Conservation (phyloP, 148 eudicot genomes). For the Cornus controversa region DNA sequence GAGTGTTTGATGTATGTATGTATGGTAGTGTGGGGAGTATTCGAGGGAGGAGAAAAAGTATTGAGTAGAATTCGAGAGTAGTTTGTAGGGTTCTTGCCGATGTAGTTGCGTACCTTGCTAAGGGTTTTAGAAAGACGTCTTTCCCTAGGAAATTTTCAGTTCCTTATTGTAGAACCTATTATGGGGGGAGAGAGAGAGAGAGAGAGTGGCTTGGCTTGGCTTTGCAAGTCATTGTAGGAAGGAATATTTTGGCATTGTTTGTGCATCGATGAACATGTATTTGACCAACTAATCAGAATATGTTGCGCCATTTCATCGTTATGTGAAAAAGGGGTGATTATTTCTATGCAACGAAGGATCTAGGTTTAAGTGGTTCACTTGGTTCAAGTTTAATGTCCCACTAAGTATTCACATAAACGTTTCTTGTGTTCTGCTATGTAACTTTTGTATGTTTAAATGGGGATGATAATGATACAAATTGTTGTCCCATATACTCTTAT, state of each 20-base stretch:
- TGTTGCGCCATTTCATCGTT: not conserved
- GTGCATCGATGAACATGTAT: not conserved
- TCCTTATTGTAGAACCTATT: too few relatives aligned
- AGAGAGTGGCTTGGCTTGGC: not conserved
- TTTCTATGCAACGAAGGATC: not conserved
- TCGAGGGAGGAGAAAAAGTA: not conserved
- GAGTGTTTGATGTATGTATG: not conserved
- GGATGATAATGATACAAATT: too few relatives aligned
- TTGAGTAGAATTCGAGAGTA: not conserved
- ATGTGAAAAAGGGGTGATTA: not conserved
- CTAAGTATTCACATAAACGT: not conserved
- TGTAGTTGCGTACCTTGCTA: too few relatives aligned
- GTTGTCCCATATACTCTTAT: not conserved
- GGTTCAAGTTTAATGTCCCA: not conserved
- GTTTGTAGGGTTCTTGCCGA: not conserved
- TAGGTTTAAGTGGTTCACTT: not conserved
- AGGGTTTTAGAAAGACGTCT: too few relatives aligned
- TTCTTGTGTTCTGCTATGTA: not conserved
- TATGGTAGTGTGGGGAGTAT: not conserved
- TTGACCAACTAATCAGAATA: not conserved
- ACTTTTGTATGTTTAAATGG: not conserved
- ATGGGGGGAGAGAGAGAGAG: not conserved
- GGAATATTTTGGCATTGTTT: not conserved
- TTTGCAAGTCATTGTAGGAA: not conserved
- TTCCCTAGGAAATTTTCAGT: too few relatives aligned